Conservation (phyloP, 768 basidiomycete species). For the Crepidotus variabilis region DNA sequence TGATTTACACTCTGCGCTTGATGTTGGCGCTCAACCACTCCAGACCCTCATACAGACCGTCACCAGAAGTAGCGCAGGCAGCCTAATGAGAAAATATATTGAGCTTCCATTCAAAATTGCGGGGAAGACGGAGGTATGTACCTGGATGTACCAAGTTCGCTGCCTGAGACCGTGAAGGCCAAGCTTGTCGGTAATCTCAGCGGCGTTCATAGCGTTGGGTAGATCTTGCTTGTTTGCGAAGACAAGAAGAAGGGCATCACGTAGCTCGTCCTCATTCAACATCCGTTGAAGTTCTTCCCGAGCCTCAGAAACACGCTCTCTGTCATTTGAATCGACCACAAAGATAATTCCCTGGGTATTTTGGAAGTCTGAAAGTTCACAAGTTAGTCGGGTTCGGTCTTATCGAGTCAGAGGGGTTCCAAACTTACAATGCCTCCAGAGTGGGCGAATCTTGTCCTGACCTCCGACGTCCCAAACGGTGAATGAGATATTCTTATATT, state of each 20-base stretch:
- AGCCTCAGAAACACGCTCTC: conserved; percentile 98
- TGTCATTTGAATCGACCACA: conserved; percentile 98
- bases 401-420: conserved; percentile 15
- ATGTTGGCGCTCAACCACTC: conserved; percentile 95
- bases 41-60: conserved; percentile 97
- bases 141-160: conserved; percentile 98
- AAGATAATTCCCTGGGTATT: conserved; percentile 99
- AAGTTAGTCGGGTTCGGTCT: conserved; percentile 12
- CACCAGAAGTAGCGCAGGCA: conserved; percentile 97
- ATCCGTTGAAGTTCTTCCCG: conserved; percentile 99
- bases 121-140: conserved; percentile 30
- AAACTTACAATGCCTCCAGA: conserved; percentile 98
- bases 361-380: conserved; percentile 82
- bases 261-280: conserved; percentile 99
- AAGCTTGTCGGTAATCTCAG: conserved; percentile 99
- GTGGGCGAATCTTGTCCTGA: conserved; percentile 99
- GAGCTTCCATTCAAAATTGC: conserved; percentile 5
- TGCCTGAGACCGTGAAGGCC: conserved; percentile 96
- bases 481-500: conserved; percentile 99
- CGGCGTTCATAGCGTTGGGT: conserved; percentile 99
- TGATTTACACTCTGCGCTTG: conserved; percentile 72
- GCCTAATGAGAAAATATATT: conserved; percentile 47
- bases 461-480: conserved; percentile 99
- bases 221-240: conserved; percentile 99
- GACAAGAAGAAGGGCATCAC: conserved; percentile 96